Evolutionary conservation across 1,284 basidiomycete genomes (phyloP), one percentile per base, ranked within the genome.

Genomic region (Caloboletus inedulis): DNA sequence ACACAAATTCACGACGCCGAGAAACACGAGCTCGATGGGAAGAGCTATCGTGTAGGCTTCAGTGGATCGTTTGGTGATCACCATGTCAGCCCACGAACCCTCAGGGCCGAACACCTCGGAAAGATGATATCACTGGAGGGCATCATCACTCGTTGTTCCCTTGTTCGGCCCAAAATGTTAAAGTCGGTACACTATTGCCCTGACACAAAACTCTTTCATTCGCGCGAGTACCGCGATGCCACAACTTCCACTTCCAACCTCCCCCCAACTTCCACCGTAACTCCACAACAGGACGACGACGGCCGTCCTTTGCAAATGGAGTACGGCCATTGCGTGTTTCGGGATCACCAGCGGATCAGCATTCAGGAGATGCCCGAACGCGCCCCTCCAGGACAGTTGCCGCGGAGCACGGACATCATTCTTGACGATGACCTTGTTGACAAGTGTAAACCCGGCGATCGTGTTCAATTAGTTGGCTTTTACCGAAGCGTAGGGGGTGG

Each of bases 361-460:
- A 98, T 99, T 57, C 97, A 99, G 72, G 97, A 99, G 69, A 99
- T 99, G 96, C 97, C 97, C 1, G 97, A 99, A 73, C 85, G 96
- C 14, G 95, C 97, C 8, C 97, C 97, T 18, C 89, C 97, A 19
- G 97, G 97, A 27, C 96, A 99, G 72, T 78, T 99, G 41, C 97
- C 97, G 39, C 81, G 97, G 37, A 94, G 93, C 64, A 91, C 95
- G 40, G 97, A 99, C 68, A 89, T 99, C 46, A 93, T 98, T 39
- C 76, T 99, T 62, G 94, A 98, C 60, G 96, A 98, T 63, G 97
- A 99, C 70, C 76, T 99, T 51, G 97, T 99, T 35, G 97, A 99
- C 72, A 87, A 83, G 64, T 98, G 94, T 72, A 99, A 99, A 71
- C 97, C 97, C 3, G 97, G 97, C 46, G 97, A 99, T 71, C 86